phyloP scores from a whole-genome alignment of 805 yeast genomes.

The Danielozyma ontarioensis region DNA sequence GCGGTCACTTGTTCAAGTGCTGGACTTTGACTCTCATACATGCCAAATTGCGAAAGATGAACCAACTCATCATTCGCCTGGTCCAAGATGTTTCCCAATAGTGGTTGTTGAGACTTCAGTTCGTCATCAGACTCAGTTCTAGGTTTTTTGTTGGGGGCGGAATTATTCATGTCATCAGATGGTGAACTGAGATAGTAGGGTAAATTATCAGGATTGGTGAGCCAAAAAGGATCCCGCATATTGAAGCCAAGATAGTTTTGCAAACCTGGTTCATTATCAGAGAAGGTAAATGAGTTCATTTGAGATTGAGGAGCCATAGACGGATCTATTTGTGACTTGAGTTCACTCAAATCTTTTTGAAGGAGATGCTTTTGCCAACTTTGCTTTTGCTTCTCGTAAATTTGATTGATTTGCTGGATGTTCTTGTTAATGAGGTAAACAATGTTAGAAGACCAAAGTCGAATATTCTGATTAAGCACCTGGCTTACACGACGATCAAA shows the following conservation, averaged over 20 bases:
- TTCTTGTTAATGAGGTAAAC: constrained; percentile 26
- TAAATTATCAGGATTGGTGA: constrained; percentile 44
- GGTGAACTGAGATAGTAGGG: constrained; percentile 25
- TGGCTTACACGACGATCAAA: constrained; percentile 19
- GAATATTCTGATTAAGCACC: constrained; percentile 10
- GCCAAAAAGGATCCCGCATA: constrained; percentile 47
- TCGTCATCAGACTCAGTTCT: no score
- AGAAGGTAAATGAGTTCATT: constrained; percentile 4
- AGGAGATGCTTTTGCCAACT: constrained; percentile 3
- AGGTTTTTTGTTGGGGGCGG: no score
- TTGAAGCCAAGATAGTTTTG: constrained; percentile 38
- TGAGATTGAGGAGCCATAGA: not conserved
- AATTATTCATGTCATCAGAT: constrained; percentile 2
- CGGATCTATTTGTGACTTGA: constrained; percentile 1
- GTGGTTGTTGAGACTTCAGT: no score
- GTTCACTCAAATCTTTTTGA: constrained; percentile 3
- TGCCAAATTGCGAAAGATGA: no score
- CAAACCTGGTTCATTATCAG: constrained; percentile 13
- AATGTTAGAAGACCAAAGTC: constrained; percentile 33
- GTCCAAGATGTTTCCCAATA: no score
- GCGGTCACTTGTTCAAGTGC: no score
- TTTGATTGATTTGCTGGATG: constrained; percentile 20
- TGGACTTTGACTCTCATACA: no score
- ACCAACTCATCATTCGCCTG: no score
- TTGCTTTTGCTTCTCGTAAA: constrained; percentile 14